These are phyloP conservation scores for Apiospora sp. DNA, from an alignment of 2,329 filamentous ascomycete genomes.

Conservation along the genomic window DNA sequence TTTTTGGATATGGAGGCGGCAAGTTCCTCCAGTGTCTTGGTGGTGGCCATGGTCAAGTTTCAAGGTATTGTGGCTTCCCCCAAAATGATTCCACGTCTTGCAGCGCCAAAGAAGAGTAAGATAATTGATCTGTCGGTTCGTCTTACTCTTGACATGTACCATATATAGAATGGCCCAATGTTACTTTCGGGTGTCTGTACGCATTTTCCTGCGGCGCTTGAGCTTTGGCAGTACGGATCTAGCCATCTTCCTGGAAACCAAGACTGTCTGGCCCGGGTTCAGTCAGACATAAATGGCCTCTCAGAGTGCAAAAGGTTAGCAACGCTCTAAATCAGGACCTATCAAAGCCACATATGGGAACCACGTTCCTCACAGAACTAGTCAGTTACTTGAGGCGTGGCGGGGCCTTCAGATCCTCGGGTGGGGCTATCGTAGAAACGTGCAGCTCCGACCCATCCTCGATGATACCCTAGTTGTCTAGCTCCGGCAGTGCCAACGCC, in stretches of 20 bases:
- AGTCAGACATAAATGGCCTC: background rate
- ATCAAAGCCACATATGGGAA: background rate
- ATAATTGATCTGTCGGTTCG: background rate
- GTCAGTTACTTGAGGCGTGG: background rate
- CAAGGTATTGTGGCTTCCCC: no score
- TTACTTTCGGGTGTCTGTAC: background rate
- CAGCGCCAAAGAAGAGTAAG: background rate
- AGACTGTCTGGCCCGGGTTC: background rate
- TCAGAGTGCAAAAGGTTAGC: background rate
- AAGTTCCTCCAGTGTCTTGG: constrained; percentile 3
- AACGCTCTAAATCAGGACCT: background rate
- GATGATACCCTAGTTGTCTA: constrained; percentile 12
- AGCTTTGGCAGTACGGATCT: no score
- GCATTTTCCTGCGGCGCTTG: no score
- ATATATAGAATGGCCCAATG: background rate
- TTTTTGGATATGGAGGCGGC: constrained; percentile 20
- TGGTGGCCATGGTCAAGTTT: background rate
- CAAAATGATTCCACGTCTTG: background rate
- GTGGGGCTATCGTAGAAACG: background rate
- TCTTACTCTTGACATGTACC: background rate
- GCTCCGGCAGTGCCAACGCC: background rate
- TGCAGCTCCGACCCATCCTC: background rate
- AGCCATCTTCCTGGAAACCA: background rate
- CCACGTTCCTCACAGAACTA: constrained; percentile 11
- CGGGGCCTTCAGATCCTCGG: background rate